phyloP scores from a whole-genome alignment of 352 stramenopile genomes.

The Phytopythium litorale region DNA sequence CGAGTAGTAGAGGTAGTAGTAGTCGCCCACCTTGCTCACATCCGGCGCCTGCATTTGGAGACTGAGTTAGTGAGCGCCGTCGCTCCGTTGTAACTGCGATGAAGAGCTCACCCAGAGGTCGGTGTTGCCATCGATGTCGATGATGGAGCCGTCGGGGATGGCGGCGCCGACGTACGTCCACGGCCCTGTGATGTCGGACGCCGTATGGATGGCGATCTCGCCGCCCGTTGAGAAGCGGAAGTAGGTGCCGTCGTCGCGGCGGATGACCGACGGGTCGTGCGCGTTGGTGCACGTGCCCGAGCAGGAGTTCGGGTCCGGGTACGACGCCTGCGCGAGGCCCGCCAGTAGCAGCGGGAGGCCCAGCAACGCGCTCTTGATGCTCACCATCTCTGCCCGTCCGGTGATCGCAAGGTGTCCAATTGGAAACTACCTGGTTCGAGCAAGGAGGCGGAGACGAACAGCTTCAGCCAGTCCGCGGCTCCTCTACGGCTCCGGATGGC shows the following conservation, averaged over 20 bases:
- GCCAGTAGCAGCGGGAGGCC: conserved; percentile 10
- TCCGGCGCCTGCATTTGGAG: conserved; percentile 33
- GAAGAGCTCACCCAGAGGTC: conserved; percentile 29
- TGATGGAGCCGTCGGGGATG: conserved; percentile 34
- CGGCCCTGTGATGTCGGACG: conserved; percentile 29
- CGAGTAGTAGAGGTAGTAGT: conserved; percentile 59
- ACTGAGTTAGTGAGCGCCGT: not conserved
- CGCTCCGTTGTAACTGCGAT: conserved; percentile 4
- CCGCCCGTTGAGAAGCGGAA: conserved; percentile 53
- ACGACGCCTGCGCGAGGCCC: conserved; percentile 13
- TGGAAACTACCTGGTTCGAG: no score
- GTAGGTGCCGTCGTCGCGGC: conserved; percentile 42
- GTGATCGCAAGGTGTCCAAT: no score
- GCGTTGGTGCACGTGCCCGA: conserved; percentile 31
- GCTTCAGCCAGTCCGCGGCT: no score
- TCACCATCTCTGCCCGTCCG: conserved; percentile 6
- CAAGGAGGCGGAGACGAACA: no score
- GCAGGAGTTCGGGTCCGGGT: conserved; percentile 18
- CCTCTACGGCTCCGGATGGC: no score
- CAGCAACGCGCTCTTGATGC: conserved; percentile 7
- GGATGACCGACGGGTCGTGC: conserved; percentile 51
- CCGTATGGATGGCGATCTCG: conserved; percentile 47
- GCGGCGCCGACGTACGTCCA: conserved; percentile 42
- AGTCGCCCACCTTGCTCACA: conserved; percentile 38
- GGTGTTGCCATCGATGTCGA: conserved; percentile 40